Evolutionary conservation across 768 basidiomycete species (phyloP), one percentile per base, ranked within the genome.

Genomic region (Chalciporus pseudorubinellus): DNA sequence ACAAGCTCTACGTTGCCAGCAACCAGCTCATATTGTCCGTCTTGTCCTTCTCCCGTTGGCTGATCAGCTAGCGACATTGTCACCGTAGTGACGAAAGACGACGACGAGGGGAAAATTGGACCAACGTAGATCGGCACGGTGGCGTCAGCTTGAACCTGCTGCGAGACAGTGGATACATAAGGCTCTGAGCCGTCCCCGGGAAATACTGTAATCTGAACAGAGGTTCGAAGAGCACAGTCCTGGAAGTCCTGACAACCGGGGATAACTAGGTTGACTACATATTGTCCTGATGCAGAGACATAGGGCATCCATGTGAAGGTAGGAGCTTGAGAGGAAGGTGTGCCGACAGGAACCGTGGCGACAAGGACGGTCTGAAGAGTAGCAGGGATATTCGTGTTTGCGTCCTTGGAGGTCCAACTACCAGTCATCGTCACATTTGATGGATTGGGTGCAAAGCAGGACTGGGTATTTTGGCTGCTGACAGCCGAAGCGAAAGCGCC

Each of bases 261-360:
- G 14, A 95, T 78, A 39, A 90, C 77, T 38, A 98, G 64, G 69
- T 86, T 89, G 56, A 98, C 76, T 38, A 86, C 81, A 69, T 99
- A 99, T 52, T 81, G 72, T 28, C 94, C 97, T 3, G 89, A 79
- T 10, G 90, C 87, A 0, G 91, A 91, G n/a, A 98, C 86, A 61
- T 92, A 93, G 0, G 95, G 95, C 68, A 82, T 78, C 87, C 92
- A 97, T 0, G 89, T 94, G 65, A 95, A 82, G 31, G 79, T 84
- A 13, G 97, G 91, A n/a, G 80, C 81, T 24, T 78, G 68, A 1
- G 79, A 63, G 4, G 84, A 50, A 1, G 82, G 58, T 0, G 87
- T 85, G 14, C 83, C 85, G 28, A 88, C 86, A 26, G 74, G 59
- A 12, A 93, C 79, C 1, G 72, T 72, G 14, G 93, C 79, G 20